Conservation (phyloP, 805 yeast genomes). For the Lachancea sp. region DNA sequence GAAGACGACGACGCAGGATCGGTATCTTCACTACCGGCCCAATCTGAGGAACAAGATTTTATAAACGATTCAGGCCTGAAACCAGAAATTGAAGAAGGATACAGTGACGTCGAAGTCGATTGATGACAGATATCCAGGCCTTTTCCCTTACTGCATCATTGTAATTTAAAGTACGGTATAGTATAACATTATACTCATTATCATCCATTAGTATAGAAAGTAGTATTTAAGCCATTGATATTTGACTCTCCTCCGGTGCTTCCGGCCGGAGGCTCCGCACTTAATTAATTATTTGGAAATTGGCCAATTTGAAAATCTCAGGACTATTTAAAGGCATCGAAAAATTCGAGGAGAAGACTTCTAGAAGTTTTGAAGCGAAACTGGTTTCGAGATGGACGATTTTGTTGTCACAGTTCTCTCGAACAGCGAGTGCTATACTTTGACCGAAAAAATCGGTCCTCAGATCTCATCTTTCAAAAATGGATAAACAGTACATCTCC, state of each 20-base stretch:
- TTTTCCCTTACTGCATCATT: no score
- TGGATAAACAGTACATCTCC: conserved; percentile 60
- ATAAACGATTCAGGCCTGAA: conserved; percentile 15
- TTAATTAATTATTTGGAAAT: background rate
- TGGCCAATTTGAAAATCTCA: background rate
- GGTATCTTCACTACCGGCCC: background rate
- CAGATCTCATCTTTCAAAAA: background rate
- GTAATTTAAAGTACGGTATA: no score
- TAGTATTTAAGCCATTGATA: no score
- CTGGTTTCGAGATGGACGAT: no score
- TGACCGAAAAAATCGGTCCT: background rate
- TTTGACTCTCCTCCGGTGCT: background rate
- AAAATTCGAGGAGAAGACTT: background rate
- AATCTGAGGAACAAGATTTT: conserved; percentile 9
- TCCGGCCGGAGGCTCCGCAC: background rate
- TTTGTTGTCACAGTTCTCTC: no score
- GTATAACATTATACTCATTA: no score
- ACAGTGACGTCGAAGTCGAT: conserved; percentile 37
- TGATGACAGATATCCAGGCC: background rate
- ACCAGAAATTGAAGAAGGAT: conserved; percentile 30
- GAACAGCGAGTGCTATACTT: background rate
- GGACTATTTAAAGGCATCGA: background rate
- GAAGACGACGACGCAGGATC: conserved; percentile 21
- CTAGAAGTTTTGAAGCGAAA: background rate
- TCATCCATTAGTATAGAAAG: no score